phyloP scores from a whole-genome alignment of 176 grass and related monocot genomes.

The Oryza nivara region DNA sequence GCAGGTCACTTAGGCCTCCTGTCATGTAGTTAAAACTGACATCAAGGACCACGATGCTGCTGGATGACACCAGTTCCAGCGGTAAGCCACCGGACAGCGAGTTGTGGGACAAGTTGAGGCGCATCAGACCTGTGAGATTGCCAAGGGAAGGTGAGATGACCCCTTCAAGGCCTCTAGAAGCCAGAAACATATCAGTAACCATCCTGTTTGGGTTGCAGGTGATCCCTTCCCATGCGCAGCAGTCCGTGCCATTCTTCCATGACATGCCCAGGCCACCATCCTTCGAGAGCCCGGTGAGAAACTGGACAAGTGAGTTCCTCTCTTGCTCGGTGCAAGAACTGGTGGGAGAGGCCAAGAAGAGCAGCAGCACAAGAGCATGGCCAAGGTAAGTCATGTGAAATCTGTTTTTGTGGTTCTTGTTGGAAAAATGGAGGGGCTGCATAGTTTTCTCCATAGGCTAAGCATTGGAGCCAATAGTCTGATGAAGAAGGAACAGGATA shows the following conservation, averaged over 20 bases:
- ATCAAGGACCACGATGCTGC: slow-evolving; percentile 40
- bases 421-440: not conserved
- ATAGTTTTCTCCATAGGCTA: slow-evolving; percentile 5
- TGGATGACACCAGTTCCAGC: slow-evolving; percentile 24
- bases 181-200: slow-evolving; percentile 38
- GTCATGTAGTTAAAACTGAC: slow-evolving; percentile 58
- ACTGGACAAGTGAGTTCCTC: slow-evolving; percentile 41
- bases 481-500: slow-evolving; percentile 12
- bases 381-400: not conserved
- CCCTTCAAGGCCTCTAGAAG: slow-evolving; percentile 44
- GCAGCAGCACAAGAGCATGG: slow-evolving; percentile 28
- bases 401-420: not conserved
- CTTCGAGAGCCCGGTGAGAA: slow-evolving; percentile 38
- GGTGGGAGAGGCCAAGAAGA: slow-evolving; percentile 23
- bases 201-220: slow-evolving; percentile 13
- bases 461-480: not conserved
- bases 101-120: slow-evolving; percentile 54
- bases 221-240: slow-evolving; percentile 57
- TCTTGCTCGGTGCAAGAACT: slow-evolving; percentile 45
- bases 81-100: slow-evolving; percentile 33
- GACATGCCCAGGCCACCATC: not conserved
- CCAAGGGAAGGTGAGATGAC: slow-evolving; percentile 44
- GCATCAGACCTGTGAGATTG: slow-evolving; percentile 47
- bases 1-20: slow-evolving; percentile 17
- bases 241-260: slow-evolving; percentile 44